These are phyloP conservation scores for Talaromyces sp. DNA, from an alignment of 2,329 filamentous ascomycete genomes.

Conservation along the genomic window DNA sequence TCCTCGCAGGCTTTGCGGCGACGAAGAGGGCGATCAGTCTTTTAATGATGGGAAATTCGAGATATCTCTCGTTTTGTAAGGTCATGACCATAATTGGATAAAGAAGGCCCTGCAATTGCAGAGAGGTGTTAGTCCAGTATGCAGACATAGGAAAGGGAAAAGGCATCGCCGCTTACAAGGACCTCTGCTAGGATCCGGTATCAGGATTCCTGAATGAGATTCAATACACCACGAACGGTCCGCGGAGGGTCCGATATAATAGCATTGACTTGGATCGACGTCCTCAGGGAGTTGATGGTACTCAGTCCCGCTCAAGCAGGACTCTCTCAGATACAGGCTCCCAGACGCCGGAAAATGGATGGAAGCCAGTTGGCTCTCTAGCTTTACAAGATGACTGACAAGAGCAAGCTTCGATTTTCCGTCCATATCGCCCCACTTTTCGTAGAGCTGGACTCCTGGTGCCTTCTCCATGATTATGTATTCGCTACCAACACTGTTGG, in stretches of 20 bases:
- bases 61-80: no score
- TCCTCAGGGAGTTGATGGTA: neutral
- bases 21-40: no score
- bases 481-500: slow-evolving; percentile 26
- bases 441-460: slow-evolving; percentile 20
- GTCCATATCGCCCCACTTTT: slow-evolving; percentile 24
- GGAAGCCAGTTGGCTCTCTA: slow-evolving; percentile 20
- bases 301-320: neutral
- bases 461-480: slow-evolving; percentile 32
- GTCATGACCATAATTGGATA: no score
- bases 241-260: neutral
- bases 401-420: slow-evolving; percentile 18
- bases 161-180: no score
- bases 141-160: no score
- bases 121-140: no score
- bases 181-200: no score
- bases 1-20: no score
- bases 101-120: no score
- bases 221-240: neutral
- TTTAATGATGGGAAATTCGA: no score
- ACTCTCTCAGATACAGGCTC: slow-evolving; percentile 23
- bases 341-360: slow-evolving; percentile 22
- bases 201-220: neutral
- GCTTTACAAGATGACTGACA: slow-evolving; percentile 19
- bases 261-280: neutral